Evolutionary conservation across 805 yeast genomes (phyloP), one percentile per base, ranked within the genome.

Genomic region (Yamadazyma scolyti): DNA sequence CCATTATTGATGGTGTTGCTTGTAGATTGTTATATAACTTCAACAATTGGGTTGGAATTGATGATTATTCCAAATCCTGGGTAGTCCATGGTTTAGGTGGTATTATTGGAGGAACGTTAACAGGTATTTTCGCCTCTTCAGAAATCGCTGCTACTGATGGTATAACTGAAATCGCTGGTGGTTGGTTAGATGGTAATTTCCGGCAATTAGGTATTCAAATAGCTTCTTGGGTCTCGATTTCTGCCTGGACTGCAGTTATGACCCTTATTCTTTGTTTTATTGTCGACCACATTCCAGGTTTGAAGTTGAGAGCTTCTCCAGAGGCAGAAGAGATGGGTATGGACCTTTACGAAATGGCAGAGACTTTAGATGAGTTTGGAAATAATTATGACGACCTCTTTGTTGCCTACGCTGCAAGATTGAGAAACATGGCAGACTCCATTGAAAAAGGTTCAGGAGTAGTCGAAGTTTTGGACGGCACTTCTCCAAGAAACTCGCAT

Each of bases 311-410:
- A 47, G 71, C 65, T 6, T 27, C 54, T 13, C 64, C 54, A 12
- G 75, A 65, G 40, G 73, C 56, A 14, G 78, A 73, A 48, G 66
- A 60, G 24, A 56, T 66, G 63, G 79, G 78, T 19, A 61, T 72
- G 61, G 79, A 73, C 44, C 42, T 58, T 30, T 61, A 44, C 30
- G 77, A 73, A 42, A 68, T 72, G 72, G 67, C 67, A n/a, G 78
- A 73, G 36, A 55, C 61, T 33, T 46, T 57, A 17, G 73, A 67
- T 42, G 64, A 58, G 37, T 50, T 53, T 27, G 56, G 57, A 12
- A 65, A 51, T 36, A 58, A 61, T 22, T 55, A 52, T 35, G 58
- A 49, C 16, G 49, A 36, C 16, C 47, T 52, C 28, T 53, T 54
- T 42, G 27, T 30, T 13, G 33, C 33, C 14, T 48, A 57, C 34